Evolutionary conservation across 371 early-diverging fungal genomes (phyloP), one percentile per base, ranked within the genome.

Genomic region (Circinella umbellata): DNA sequence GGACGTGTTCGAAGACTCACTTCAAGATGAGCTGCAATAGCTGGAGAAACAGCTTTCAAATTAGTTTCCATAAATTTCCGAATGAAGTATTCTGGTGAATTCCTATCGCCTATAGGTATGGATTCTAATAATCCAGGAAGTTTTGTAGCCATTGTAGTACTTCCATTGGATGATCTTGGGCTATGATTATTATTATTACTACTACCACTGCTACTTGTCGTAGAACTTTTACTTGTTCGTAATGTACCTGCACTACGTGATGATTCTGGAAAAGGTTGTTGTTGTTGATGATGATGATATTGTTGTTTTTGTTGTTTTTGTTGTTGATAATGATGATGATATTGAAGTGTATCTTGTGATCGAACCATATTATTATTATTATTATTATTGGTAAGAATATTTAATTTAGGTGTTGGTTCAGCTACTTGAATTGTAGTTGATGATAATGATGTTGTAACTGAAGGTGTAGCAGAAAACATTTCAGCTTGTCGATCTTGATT

Each of bases 401-500:
- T 34, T 20, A 13, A 34, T 35, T 5, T 64, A 9, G 20, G 35
- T 13, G 66, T 46, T 11, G 38, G 38, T 14, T 38, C 27, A 10
- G 54, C 27, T 3, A 48, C 38, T 27, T 65, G 37, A 15, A 53
- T n/a, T 10, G 66, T 63, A 15, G 54, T 55, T n/a, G 51, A 11
- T 42, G 42, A 11, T 9, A 9, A 9, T 42, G 42, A 9, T 42
- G 27, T 15, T 11, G 47, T 47, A 47, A 15, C 15, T 11, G 2
- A 1, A 15, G 8, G 14, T 18, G 64, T 48, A 17, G 68, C 61
- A 13, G 73, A 69, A 18, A 83, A 17, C 61, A 75, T 66, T 57
- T 84, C 81, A 17, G 85, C 82, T 59, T 84, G 80, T 51, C 75
- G 76, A 54, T 84, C 85, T 67, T 84, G 85, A 36, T 78, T 72